phyloP scores from a whole-genome alignment of 73 alveolate species.

The Tetrahymena malaccensis region DNA sequence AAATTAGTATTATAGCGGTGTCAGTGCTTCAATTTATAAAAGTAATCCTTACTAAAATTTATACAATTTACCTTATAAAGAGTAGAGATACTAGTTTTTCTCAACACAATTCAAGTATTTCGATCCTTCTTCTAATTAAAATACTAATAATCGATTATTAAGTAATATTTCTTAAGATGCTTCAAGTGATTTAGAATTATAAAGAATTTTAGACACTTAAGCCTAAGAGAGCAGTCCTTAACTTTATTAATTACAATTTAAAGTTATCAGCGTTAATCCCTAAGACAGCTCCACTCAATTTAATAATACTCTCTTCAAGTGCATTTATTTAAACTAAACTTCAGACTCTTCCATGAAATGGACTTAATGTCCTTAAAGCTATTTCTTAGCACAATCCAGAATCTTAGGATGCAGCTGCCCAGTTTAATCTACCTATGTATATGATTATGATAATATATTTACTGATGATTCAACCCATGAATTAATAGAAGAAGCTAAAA shows the following conservation, averaged over 20 bases:
- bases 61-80: neutral
- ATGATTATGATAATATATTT: neutral
- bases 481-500: neutral
- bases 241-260: neutral
- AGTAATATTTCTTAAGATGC: too few species aligned
- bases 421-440: neutral
- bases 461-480: neutral
- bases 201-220: neutral
- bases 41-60: neutral
- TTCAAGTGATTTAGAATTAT: neutral
- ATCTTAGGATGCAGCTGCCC: neutral
- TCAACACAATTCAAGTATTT: neutral
- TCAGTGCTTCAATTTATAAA: neutral
- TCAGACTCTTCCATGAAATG: neutral
- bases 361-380: neutral
- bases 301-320: neutral
- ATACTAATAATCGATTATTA: neutral
- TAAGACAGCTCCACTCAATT: neutral
- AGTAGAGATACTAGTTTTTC: neutral
- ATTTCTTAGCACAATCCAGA: neutral
- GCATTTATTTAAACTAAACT: neutral
- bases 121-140: neutral
- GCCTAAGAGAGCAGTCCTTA: neutral
- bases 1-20: neutral
- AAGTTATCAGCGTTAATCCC: neutral